These are phyloP conservation scores for Rosa chinensis DNA, from an alignment of 306 rosid genomes.

Conservation along the genomic window DNA sequence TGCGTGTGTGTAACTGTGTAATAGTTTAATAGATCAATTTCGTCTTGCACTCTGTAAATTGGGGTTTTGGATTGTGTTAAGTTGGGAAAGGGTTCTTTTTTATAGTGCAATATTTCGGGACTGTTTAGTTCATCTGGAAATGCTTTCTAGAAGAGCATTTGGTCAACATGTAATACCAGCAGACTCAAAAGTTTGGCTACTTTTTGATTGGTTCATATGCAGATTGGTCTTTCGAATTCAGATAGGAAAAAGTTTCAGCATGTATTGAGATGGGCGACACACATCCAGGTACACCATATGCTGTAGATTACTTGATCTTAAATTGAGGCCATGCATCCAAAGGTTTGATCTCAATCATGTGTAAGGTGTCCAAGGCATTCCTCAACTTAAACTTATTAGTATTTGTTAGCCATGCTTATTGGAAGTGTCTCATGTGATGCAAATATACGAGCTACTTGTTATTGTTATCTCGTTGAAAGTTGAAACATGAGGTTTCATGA, in stretches of 20 bases:
- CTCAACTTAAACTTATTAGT: neutral
- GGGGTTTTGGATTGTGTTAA: neutral
- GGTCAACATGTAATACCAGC: constrained; percentile 3
- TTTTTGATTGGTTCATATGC: constrained; percentile 44
- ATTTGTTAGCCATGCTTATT: neutral
- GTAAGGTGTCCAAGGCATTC: neutral
- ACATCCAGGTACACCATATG: constrained; percentile 66
- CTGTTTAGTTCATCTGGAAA: neutral
- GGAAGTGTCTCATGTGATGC: neutral
- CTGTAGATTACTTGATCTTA: neutral
- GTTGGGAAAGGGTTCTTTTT: neutral
- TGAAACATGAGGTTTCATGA: neutral
- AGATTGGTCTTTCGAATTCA: constrained; percentile 62
- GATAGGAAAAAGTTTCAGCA: constrained; percentile 63
- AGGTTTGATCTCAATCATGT: neutral
- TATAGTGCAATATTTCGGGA: neutral
- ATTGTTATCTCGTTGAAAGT: neutral
- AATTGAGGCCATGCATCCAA: neutral
- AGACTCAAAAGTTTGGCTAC: constrained; percentile 21
- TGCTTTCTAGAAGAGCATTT: neutral
- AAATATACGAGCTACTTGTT: constrained; percentile 3
- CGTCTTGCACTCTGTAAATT: neutral
- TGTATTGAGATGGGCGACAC: constrained; percentile 80
- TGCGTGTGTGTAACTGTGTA: neutral
- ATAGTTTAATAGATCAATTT: neutral